Conservation (phyloP, 1,284 basidiomycete species). For the Ustilago vetiveriae region DNA sequence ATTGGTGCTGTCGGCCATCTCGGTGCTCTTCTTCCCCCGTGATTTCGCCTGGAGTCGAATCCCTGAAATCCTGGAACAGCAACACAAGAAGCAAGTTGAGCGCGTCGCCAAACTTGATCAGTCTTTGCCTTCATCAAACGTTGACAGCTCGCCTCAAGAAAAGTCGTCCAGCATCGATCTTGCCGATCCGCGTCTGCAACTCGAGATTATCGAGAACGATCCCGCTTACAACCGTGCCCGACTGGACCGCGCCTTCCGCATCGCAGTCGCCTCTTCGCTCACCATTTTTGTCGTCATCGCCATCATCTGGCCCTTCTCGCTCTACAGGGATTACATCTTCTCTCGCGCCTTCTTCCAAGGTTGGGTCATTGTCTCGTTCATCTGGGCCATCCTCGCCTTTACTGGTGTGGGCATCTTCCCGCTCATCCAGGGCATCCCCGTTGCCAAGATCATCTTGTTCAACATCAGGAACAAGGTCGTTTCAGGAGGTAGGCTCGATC, state of each 20-base stretch:
- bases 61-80: conserved; percentile 37
- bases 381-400: conserved; percentile 61
- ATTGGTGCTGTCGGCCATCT: conserved; percentile 29
- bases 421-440: conserved; percentile 53
- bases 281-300: conserved; percentile 59
- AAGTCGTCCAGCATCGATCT: conserved; percentile 15
- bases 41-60: conserved; percentile 54
- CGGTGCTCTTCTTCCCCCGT: conserved; percentile 42
- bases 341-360: conserved; percentile 59
- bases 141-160: conserved; percentile 1
- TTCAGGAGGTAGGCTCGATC: background rate
- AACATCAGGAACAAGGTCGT: conserved; percentile 14
- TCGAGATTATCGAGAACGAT: conserved; percentile 44
- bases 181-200: conserved; percentile 27
- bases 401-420: conserved; percentile 57
- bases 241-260: conserved; percentile 36
- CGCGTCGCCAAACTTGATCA: conserved; percentile 15
- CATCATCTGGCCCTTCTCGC: conserved; percentile 64
- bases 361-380: conserved; percentile 60
- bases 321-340: conserved; percentile 66
- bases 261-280: conserved; percentile 29
- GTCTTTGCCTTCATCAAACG: conserved; percentile 1
- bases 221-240: conserved; percentile 30
- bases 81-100: conserved; percentile 25
- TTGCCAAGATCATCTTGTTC: conserved; percentile 30